Percentiles rank a stretch among this genome's conserved stretches.
phyloP scores from a whole-genome alignment of 2,329 filamentous ascomycete genomes.

The Sclerotinia subarctica region DNA sequence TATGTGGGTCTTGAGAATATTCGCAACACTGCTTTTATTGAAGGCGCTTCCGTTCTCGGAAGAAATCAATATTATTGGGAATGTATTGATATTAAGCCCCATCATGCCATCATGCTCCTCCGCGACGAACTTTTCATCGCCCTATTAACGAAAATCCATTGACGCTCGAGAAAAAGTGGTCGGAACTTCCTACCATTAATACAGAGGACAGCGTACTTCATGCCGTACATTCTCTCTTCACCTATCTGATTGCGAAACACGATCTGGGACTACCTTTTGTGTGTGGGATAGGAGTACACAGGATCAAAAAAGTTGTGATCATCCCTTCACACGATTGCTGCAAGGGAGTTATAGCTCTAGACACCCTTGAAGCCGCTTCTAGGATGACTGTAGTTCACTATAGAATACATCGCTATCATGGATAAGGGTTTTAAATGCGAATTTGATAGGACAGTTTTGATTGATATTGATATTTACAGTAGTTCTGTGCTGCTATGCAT shows the following conservation, averaged over 20 bases:
- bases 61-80: background rate
- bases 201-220: background rate
- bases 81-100: background rate
- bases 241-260: rapidly evolving
- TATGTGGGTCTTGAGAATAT: background rate
- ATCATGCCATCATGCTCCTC: background rate
- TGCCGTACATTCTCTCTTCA: background rate
- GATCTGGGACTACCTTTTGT: background rate
- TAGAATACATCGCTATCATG: background rate
- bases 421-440: background rate
- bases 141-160: background rate
- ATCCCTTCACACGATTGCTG: background rate
- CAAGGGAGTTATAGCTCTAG: background rate
- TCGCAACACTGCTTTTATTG: background rate
- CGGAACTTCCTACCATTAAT: background rate
- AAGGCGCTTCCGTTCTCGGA: background rate
- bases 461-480: too few species aligned
- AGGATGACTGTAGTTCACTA: too few species aligned
- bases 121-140: rapidly evolving
- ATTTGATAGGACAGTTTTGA: too few species aligned
- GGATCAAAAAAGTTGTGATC: background rate
- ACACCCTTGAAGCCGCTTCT: too few species aligned
- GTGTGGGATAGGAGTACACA: background rate
- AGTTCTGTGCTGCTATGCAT: background rate
- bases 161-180: too few species aligned